Conservation (phyloP, 176 grass and related monocot genomes). For the Oryza glaberrima region DNA sequence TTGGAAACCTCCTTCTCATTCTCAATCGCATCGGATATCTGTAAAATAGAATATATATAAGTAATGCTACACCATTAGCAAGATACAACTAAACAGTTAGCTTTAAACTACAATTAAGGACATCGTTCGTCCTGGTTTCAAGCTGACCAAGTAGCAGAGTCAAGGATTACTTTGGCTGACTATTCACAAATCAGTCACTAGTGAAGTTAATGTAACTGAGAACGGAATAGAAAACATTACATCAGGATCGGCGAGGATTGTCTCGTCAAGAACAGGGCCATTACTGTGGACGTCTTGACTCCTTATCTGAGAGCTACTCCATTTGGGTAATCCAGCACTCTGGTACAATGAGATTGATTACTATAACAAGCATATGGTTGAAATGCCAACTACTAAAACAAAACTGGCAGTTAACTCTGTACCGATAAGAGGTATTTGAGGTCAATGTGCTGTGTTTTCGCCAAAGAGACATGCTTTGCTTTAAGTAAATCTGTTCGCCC, state of each 20-base stretch:
- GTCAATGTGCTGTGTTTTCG: constrained; percentile 96
- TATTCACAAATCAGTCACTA: constrained; percentile 39
- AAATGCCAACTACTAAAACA: constrained; percentile 27
- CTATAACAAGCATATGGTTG: constrained; percentile 41
- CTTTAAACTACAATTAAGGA: constrained; percentile 25
- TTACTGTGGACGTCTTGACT: constrained; percentile 92
- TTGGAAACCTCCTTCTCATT: constrained; percentile 89
- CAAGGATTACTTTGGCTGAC: constrained; percentile 11
- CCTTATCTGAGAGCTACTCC: constrained; percentile 96
- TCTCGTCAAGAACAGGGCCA: constrained; percentile 94
- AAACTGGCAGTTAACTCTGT: constrained; percentile 46
- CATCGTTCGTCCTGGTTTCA: constrained; percentile 18
- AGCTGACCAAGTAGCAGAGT: constrained; percentile 9
- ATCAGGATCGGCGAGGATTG: constrained; percentile 81
- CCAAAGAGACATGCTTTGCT: constrained; percentile 84
- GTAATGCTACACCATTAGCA: constrained; percentile 34
- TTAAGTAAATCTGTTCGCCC: constrained; percentile 85
- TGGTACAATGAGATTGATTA: constrained; percentile 46
- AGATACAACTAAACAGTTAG: constrained; percentile 11
- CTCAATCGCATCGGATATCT: constrained; percentile 93
- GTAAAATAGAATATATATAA: constrained; percentile 46
- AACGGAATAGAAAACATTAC: constrained; percentile 47
- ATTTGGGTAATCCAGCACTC: constrained; percentile 77
- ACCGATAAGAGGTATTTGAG: constrained; percentile 81
- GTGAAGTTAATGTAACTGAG: constrained; percentile 27